Base-by-base conservation (phyloP, 208 protist species). In the Lotmaria passim region DNA sequence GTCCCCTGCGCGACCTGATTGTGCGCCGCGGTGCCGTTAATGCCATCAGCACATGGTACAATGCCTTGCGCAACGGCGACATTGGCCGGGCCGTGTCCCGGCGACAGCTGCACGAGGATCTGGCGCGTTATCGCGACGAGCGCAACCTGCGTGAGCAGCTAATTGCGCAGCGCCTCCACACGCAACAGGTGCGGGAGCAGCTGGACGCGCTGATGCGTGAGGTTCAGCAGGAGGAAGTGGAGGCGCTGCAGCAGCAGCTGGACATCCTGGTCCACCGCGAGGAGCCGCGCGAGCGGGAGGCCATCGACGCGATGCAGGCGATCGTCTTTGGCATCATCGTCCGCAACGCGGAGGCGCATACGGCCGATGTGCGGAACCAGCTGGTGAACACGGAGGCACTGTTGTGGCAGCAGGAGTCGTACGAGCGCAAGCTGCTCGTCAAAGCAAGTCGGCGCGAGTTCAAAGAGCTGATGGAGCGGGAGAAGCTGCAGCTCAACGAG, bases 401-500 rank as follows among this genome's bases (percentile, higher is more conserved):
- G 0, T 36, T 90, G 15, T 80, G 70, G 70, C 78, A 85, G 55
- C 47, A 81, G 30, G 81, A 87, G 58, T 80, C 65, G 19, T 80
- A 85, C 56, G 81, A 79, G 66, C 74, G 81, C n/a, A 62, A 83
- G 43, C 23, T 58, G 26, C 58, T 85, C 21, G 56, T 33, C 51
- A 53, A 65, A 36, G 69, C 73, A 57, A 79, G 75, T 72, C 53
- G 46, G 7, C 73, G 51, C 34, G 62, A 5, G 1, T 78, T 80
- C 51, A 72, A 73, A 31, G 38, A 59, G 8, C 48, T 81, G 48
- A 73, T 85, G 56, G 61, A 79, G 57, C 69, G 67, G 6, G 78
- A 78, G 46, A 78, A 72, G 51, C 33, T 17, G 55, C 46, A 66
- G 56, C 34, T 76, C 24, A 70, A 47, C 38, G 47, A 70, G 34